These are phyloP conservation scores for Lathyrus aphaca DNA, from an alignment of 306 rosid genomes.

Conservation along the genomic window DNA sequence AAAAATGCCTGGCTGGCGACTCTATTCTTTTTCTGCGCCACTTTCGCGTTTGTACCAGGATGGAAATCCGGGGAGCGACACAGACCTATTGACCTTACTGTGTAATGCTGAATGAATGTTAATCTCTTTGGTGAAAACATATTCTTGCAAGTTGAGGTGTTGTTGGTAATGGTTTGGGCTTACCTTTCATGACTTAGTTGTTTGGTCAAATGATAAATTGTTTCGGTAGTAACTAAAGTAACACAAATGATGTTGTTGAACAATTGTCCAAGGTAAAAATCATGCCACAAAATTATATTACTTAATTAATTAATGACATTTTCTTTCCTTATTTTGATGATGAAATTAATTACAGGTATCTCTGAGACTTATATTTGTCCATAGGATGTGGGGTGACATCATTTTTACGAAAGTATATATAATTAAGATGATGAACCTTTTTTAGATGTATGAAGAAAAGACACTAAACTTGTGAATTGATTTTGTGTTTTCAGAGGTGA, in stretches of 20 bases:
- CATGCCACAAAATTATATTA: too few species aligned
- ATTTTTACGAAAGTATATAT: constrained; percentile 67
- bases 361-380: constrained; percentile 72
- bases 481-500: constrained; percentile 68
- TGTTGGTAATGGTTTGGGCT: constrained; percentile 63
- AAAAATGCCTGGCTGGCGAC: too few species aligned
- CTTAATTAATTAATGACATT: too few species aligned
- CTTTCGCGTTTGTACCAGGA: too few species aligned
- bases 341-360: constrained; percentile 57
- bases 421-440: too few species aligned
- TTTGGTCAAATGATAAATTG: constrained; percentile 66
- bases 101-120: too few species aligned
- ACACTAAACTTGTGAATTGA: constrained; percentile 13
- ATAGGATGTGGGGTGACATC: constrained; percentile 62
- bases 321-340: neutral
- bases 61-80: too few species aligned
- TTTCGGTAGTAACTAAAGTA: constrained; percentile 66
- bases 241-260: constrained; percentile 40
- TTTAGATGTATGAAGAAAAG: too few species aligned
- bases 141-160: too few species aligned
- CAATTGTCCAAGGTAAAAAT: constrained; percentile 63
- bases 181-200: constrained; percentile 74
- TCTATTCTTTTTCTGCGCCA: too few species aligned
- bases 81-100: too few species aligned
- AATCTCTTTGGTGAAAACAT: too few species aligned